Evolutionary conservation across 2,329 filamentous ascomycete species (phyloP).

Genomic region (Neurospora crassa): DNA sequence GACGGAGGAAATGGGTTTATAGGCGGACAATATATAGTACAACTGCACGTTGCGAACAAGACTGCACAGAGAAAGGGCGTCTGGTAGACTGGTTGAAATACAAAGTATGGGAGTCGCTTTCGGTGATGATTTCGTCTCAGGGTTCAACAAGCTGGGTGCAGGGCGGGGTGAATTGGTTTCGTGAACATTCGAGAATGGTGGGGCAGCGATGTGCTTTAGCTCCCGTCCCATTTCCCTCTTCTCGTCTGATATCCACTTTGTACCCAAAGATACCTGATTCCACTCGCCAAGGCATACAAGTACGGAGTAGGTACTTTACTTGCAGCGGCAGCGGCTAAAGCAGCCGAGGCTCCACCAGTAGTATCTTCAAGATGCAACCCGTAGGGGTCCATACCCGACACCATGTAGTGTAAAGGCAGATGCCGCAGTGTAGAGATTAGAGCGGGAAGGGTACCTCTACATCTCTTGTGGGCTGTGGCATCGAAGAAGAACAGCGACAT

Average conservation of each 20-base stretch:
- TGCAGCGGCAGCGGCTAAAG: neutral
- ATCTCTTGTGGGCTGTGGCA: no score
- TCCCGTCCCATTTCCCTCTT: neutral
- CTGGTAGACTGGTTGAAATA: neutral
- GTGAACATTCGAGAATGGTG: conserved; percentile 20
- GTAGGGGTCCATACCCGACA: neutral
- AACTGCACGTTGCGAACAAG: neutral
- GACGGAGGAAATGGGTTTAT: neutral
- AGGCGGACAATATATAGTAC: neutral
- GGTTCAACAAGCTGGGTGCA: neutral
- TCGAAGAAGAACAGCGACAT: no score
- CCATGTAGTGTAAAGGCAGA: no score
- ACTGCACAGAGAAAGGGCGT: neutral
- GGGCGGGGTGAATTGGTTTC: conserved; percentile 13
- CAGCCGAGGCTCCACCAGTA: neutral
- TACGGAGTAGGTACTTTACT: neutral
- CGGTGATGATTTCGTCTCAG: neutral
- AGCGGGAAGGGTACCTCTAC: no score
- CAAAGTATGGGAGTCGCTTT: neutral
- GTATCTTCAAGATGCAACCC: neutral
- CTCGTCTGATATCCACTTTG: neutral
- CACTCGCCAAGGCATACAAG: neutral
- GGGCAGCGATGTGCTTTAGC: conserved; percentile 5
- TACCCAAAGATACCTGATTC: neutral
- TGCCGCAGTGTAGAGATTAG: no score